These are phyloP conservation scores for Neurospora sublineolata DNA, from an alignment of 495 filamentous ascomycete species.

Conservation along the genomic window DNA sequence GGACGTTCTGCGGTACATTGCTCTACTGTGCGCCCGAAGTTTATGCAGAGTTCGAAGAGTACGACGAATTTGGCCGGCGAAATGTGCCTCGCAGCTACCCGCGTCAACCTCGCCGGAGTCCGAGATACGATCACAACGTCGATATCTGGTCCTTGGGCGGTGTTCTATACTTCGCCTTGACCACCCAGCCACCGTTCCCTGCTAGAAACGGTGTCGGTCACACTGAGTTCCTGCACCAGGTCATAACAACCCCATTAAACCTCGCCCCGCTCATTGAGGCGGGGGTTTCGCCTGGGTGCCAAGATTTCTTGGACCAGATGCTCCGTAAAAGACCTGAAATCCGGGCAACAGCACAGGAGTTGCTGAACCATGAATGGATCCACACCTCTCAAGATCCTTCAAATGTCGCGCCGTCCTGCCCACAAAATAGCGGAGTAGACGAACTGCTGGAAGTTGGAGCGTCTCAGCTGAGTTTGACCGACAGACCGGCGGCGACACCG, in stretches of 20 bases:
- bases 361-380: slow-evolving; percentile 61
- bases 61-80: slow-evolving; percentile 35
- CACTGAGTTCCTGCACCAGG: slow-evolving; percentile 61
- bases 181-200: slow-evolving; percentile 63
- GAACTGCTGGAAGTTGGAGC: slow-evolving; percentile 41
- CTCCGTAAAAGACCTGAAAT: slow-evolving; percentile 59
- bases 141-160: slow-evolving; percentile 93
- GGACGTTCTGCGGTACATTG: slow-evolving; percentile 92
- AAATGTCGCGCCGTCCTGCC: slow-evolving; percentile 23
- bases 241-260: slow-evolving; percentile 72
- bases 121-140: slow-evolving; percentile 74
- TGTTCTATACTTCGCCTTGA: slow-evolving; percentile 74
- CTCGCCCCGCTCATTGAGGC: slow-evolving; percentile 41
- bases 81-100: slow-evolving; percentile 26
- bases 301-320: slow-evolving; percentile 66
- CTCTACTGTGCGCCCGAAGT: slow-evolving; percentile 95
- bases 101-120: slow-evolving; percentile 21
- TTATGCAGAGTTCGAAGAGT: slow-evolving; percentile 69
- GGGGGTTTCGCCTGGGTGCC: slow-evolving; percentile 49
- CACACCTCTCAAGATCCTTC: slow-evolving; percentile 23
- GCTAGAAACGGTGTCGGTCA: slow-evolving; percentile 44
- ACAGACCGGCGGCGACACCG: slow-evolving; percentile 11
- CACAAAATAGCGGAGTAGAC: slow-evolving; percentile 35
- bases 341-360: slow-evolving; percentile 52
- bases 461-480: slow-evolving; percentile 57